Evolutionary conservation across 1,284 basidiomycete species (phyloP), one percentile per base, ranked within the genome.

Genomic region (Puccinia triticina): DNA sequence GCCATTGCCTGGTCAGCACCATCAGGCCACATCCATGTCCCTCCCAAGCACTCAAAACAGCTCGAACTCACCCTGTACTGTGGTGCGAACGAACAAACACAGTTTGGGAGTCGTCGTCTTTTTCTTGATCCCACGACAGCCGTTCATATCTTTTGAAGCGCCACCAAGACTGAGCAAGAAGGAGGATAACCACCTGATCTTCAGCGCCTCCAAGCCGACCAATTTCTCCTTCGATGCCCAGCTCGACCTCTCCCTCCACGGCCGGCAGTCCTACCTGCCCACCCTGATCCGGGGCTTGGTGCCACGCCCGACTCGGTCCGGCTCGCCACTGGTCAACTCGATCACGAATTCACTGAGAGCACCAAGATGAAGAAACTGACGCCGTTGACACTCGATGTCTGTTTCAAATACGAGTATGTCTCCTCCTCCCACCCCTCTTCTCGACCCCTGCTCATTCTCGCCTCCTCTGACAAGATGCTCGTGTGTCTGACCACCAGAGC

Each of bases 51-150:
- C 29, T 3, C 12, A 32, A 2, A 23, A 5, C 14, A 57, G 23
- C 40, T 12, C 4, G 29, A 59, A 21, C 14, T 29, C 12, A 37
- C 11, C 46, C 21, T 12, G n/a, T n/a, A n/a, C n/a, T n/a, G n/a
- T 48, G 37, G 21, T 12, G 23, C 43, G 16, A 23, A 7, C n/a
- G n/a, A n/a, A n/a, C n/a, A n/a, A n/a, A n/a, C n/a, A 14, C n/a
- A 81, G 78, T 32, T 40, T 81, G 23, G 78, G 55, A 3, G n/a
- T 81, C n/a, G 78, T 57, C 23, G 34, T 81, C n/a, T 81, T 43
- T 46, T 74, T 81, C 46, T 4, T 81, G 14, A 37, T 73, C 11
- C 78, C 78, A 29, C 53, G 69, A 34, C 78, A 81, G 43, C 78
- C 78, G 11, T 61, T 61, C 10, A 81, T 81, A 32, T 81, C 69